Conservation (phyloP, 2,329 filamentous ascomycete species). For the Cladosporium austrohemisphaericum region DNA sequence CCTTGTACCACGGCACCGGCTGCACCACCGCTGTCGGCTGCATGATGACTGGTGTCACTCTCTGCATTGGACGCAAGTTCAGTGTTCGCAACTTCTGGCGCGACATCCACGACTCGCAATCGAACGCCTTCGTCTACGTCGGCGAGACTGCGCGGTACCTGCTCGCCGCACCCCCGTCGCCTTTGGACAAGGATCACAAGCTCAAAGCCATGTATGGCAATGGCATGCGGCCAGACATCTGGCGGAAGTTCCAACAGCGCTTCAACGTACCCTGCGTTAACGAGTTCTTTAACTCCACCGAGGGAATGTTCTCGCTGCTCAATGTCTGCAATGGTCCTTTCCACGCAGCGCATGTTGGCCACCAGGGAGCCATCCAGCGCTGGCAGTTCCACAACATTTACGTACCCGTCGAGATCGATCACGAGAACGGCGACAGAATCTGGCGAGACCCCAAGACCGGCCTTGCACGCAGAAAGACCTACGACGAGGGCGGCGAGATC, state of each 20-base stretch:
- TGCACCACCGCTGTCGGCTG: slow-evolving; percentile 56
- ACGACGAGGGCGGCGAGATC: slow-evolving; percentile 71
- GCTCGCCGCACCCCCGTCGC: slow-evolving; percentile 62
- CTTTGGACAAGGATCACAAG: slow-evolving; percentile 57
- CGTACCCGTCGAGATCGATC: slow-evolving; percentile 65
- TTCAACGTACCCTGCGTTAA: slow-evolving; percentile 60
- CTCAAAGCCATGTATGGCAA: slow-evolving; percentile 63
- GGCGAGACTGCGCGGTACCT: slow-evolving; percentile 74
- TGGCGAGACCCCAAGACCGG: slow-evolving; percentile 63
- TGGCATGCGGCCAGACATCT: slow-evolving; percentile 65
- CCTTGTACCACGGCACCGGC: slow-evolving; percentile 72
- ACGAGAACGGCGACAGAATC: slow-evolving; percentile 61
- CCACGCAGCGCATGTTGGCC: slow-evolving; percentile 61
- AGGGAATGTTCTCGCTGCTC: slow-evolving; percentile 62
- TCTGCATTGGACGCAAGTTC: slow-evolving; percentile 65
- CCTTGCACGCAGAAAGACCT: slow-evolving; percentile 60
- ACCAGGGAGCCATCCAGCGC: slow-evolving; percentile 63
- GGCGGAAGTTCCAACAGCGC: slow-evolving; percentile 60
- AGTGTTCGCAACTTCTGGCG: slow-evolving; percentile 67
- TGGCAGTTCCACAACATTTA: slow-evolving; percentile 51
- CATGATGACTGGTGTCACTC: slow-evolving; percentile 53
- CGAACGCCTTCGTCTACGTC: slow-evolving; percentile 72
- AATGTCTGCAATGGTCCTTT: slow-evolving; percentile 52
- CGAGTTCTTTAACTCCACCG: slow-evolving; percentile 77
- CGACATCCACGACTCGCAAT: slow-evolving; percentile 63